Conservation (phyloP, 805 yeast species). For the Geotrichum ghanense region DNA sequence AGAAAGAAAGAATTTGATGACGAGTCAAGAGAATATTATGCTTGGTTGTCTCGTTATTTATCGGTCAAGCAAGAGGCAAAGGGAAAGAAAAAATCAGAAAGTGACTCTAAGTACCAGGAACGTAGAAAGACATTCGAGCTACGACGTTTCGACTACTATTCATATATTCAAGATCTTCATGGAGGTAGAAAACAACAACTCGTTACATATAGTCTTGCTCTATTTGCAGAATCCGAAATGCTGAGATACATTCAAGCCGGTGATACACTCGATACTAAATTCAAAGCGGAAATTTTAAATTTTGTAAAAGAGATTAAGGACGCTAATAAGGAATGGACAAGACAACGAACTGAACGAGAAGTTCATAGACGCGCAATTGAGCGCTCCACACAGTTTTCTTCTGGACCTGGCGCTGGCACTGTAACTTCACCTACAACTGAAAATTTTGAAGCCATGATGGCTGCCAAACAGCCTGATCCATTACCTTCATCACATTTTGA, state of each 20-base stretch:
- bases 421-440: constrained; percentile 1
- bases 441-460: neutral
- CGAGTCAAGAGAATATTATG: constrained; percentile 31
- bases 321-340: constrained; percentile 29
- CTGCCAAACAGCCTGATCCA: neutral
- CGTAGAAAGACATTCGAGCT: constrained; percentile 30
- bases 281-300: constrained; percentile 23
- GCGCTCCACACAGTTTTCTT: constrained; percentile 12
- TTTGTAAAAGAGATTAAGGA: constrained; percentile 24
- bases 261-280: constrained; percentile 15
- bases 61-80: constrained; percentile 25
- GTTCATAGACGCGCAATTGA: constrained; percentile 27
- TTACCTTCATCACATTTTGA: neutral
- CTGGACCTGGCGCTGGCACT: constrained; percentile 3
- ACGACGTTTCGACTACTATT: constrained; percentile 32
- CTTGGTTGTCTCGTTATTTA: constrained; percentile 33
- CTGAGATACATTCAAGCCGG: constrained; percentile 20
- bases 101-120: constrained; percentile 30
- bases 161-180: constrained; percentile 29
- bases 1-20: constrained; percentile 35
- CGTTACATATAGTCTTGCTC: constrained; percentile 26
- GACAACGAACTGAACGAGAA: constrained; percentile 29
- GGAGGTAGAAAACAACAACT: constrained; percentile 33
- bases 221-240: constrained; percentile 26
- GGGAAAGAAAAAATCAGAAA: constrained; percentile 22